Base-by-base conservation (phyloP, 495 filamentous ascomycete genomes). In the Aspergillus carlsbadensis region DNA sequence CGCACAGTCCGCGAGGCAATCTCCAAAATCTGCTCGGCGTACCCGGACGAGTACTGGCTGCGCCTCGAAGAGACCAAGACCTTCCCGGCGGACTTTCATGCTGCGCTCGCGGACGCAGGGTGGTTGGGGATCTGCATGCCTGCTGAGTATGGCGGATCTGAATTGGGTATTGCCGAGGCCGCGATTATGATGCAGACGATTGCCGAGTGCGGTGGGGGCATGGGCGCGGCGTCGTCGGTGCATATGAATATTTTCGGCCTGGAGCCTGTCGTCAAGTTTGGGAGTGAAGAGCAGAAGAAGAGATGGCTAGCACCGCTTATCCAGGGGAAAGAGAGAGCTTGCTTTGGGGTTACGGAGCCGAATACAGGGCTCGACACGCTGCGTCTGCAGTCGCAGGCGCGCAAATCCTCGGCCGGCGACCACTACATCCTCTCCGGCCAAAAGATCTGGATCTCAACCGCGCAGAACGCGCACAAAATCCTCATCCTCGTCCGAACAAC, bases 141-240 rank as follows among this genome's bases (percentile, higher is more conserved):
- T 1, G 76, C 82, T 61, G 69, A 79, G 10, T 75, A 87, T 2
- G 85, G 86, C 26, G 86, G 85, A 5, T 68, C 82, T 21, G 81
- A 81, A 2, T 67, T 90, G 33, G 86, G 85, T 22, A 85, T 88
- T 52, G 80, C 81, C 20, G 85, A 87, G 60, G 85, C 86, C 6
- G 84, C 83, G 0, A 82, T 87, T 75, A 86, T 88, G 83, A 73
- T 89, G 67, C 85, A 89, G 61, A 85, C 84, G n/a, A 86, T 88
- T 35, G 75, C 82, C 24, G 84, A 86, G 73, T 77, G 77, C 24
- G 84, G 85, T 8, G 85, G 84, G 20, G 83, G 85, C 2, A 83
- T 87, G 62, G 84, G 82, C 6, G 85, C 84, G 14, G 83, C 86
- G 4, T 83, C 87, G 58, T 74, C 78, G 6, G 81, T 87, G 24